A percentile compares a stretch with the other conserved stretches of the same genome.
phyloP scores from a whole-genome alignment of 495 filamentous ascomycete species.

The Penicillium coprophilum region DNA sequence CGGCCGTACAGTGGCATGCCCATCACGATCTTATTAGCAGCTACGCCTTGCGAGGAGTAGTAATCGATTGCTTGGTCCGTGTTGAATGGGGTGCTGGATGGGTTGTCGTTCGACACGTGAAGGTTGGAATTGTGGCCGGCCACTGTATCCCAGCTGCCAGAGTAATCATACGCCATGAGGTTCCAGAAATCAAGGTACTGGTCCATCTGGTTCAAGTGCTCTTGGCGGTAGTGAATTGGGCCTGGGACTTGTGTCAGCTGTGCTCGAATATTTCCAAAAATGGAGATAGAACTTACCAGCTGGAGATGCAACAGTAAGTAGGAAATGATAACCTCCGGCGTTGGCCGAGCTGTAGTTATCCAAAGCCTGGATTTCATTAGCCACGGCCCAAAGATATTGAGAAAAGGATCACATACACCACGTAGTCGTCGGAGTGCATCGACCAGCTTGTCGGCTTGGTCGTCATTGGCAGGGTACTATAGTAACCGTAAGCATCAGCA shows the following conservation, averaged over 20 bases:
- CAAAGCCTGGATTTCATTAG: conserved; percentile 41
- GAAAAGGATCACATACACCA: conserved; percentile 18
- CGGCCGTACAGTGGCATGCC: conserved; percentile 88
- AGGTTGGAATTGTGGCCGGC: conserved; percentile 79
- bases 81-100: conserved; percentile 64
- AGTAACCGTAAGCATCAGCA: not conserved
- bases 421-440: conserved; percentile 59
- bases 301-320: conserved; percentile 66
- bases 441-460: conserved; percentile 63
- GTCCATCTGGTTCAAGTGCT: conserved; percentile 64
- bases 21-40: conserved; percentile 68
- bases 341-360: conserved; percentile 58
- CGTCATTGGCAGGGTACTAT: conserved; percentile 34
- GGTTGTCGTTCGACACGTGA: conserved; percentile 51
- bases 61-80: conserved; percentile 61
- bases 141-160: conserved; percentile 65
- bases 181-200: conserved; percentile 66
- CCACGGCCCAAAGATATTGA: not conserved
- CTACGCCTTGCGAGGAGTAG: conserved; percentile 63
- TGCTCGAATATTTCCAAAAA: not conserved
- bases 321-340: conserved; percentile 54
- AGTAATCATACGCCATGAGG: conserved; percentile 78
- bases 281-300: conserved; percentile 31
- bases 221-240: conserved; percentile 57
- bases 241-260: conserved; percentile 38